Evolutionary conservation across 1,284 basidiomycete species (phyloP), one percentile per base, ranked within the genome.

Genomic region (Ceratobasidium sp.): DNA sequence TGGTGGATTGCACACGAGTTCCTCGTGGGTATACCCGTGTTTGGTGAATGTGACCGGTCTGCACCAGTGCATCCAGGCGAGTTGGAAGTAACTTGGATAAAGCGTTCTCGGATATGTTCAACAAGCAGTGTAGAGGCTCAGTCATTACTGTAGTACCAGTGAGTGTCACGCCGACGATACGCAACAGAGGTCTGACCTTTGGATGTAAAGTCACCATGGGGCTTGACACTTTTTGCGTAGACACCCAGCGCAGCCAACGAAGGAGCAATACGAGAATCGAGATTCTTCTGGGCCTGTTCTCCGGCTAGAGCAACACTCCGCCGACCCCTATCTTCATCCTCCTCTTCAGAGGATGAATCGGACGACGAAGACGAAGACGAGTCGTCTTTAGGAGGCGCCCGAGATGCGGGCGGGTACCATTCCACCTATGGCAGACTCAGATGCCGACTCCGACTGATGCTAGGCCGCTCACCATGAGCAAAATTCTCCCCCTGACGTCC

Each of bases 1-100:
- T 73, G 25, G 60, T 67, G 4, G 72, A 73, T 40, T 67, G 59
- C 0, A 73, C 54, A 1, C 72, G 73, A 9, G 77, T 76, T 8
- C 79, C 79, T 58, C 77, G 75, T n/a, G 79, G 79, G 48, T 79
- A 80, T 40, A 80, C 78, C n/a, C 79, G 75, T 73, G 78, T 77
- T 16, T 79, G 77, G 59, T 78, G 76, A 23, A 73, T 63, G 1
- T 76, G 74, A 33, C 78, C 79, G 72, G 78, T 77, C 59, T 75
- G 74, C 23, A 75, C 70, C 46, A 79, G 23, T 21, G 76, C 75
- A 12, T 8, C 49, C 21, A 18, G 73, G 53, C 67, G 48, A 36
- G 73, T 72, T 40, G 76, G 74, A 3, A 79, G 70, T 0, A 80
- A 72, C 30, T 77, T 76, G 11, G 71, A 38, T 12, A 79, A 70